phyloP scores from a whole-genome alignment of 371 early-diverging fungal genomes.

The Vairimorpha necatrix region DNA sequence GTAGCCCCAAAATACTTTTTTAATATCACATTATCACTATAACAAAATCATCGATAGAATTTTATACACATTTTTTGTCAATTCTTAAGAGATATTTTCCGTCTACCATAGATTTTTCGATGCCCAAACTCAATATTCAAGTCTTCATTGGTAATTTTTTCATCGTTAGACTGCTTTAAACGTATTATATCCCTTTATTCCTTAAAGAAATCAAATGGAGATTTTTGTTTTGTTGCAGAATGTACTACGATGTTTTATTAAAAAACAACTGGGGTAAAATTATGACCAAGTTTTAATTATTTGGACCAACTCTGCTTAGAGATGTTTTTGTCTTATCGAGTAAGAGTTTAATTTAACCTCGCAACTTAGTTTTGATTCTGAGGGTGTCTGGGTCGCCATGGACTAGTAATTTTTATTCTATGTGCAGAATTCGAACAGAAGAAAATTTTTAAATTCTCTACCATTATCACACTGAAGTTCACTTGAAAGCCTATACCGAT shows the following conservation, averaged over 20 bases:
- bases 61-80: not conserved
- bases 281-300: not conserved
- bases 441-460: conserved; percentile 1
- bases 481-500: too few species aligned
- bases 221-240: conserved; percentile 8
- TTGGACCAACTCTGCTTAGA: not conserved
- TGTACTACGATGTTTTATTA: not conserved
- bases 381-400: conserved; percentile 2
- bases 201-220: not conserved
- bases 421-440: not conserved
- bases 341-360: not conserved
- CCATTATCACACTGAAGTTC: conserved; percentile 10
- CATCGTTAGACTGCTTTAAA: not conserved
- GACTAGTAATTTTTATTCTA: not conserved
- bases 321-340: not conserved
- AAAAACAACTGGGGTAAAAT: not conserved
- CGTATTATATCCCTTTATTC: not conserved
- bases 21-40: not conserved
- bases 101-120: too few species aligned
- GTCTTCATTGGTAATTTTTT: not conserved
- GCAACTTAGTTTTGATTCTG: not conserved
- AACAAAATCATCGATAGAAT: not conserved
- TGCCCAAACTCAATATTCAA: not conserved
- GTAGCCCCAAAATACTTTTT: not conserved
- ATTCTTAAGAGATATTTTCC: not conserved